Conservation (phyloP, 2,329 filamentous ascomycete species). For the Stachybotrys echinatus region DNA sequence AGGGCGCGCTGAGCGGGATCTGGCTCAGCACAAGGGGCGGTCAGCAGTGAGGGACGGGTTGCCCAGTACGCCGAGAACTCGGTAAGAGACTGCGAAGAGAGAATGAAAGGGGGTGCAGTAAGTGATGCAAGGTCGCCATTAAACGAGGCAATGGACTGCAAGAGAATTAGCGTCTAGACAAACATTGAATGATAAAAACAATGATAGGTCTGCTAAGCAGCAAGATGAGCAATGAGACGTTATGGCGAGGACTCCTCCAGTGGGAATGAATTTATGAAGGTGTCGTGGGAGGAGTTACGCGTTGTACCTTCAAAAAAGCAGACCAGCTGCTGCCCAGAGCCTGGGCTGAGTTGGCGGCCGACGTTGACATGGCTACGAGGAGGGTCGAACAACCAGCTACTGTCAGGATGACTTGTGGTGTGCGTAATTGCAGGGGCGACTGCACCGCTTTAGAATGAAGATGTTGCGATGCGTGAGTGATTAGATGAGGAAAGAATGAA, state of each 20-base stretch:
- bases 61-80: slow-evolving; percentile 83
- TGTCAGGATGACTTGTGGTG: neutral
- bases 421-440: neutral
- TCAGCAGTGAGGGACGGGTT: slow-evolving; percentile 71
- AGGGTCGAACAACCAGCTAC: neutral
- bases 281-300: slow-evolving; percentile 1
- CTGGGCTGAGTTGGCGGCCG: slow-evolving; percentile 23
- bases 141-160: slow-evolving; percentile 70
- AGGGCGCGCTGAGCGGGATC: slow-evolving; percentile 79
- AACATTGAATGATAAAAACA: too few species aligned
- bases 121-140: slow-evolving; percentile 76
- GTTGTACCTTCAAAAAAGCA: slow-evolving; percentile 44
- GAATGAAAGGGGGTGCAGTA: slow-evolving; percentile 77
- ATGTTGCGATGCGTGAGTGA: too few species aligned
- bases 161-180: too few species aligned
- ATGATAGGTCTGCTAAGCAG: too few species aligned
- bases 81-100: slow-evolving; percentile 71
- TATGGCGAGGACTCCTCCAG: too few species aligned
- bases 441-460: too few species aligned
- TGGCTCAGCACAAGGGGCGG: slow-evolving; percentile 73
- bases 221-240: slow-evolving; percentile 6
- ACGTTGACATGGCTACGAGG: slow-evolving; percentile 21
- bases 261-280: too few species aligned
- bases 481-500: too few species aligned
- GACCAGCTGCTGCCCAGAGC: slow-evolving; percentile 44